These are phyloP conservation scores for Suillus subalutaceus DNA, from an alignment of 768 basidiomycete genomes.

Conservation along the genomic window DNA sequence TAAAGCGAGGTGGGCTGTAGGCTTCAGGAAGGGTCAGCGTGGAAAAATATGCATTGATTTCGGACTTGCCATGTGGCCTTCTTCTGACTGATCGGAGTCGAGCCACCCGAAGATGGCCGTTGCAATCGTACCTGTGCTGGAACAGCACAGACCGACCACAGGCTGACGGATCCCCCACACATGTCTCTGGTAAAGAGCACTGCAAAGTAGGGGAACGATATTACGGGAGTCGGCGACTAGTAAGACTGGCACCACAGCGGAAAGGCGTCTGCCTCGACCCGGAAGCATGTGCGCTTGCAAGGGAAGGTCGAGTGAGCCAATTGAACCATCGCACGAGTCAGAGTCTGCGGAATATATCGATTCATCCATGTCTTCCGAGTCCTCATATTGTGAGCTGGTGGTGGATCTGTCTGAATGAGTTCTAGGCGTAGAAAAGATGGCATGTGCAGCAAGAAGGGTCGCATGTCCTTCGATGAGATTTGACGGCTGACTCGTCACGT, in stretches of 20 bases:
- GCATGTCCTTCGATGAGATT: background rate
- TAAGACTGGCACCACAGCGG: slow-evolving; percentile 7
- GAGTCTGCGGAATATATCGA: background rate
- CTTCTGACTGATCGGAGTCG: too few species aligned
- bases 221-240: slow-evolving; percentile 7
- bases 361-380: background rate
- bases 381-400: background rate
- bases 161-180: slow-evolving; percentile 10
- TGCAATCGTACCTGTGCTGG: background rate
- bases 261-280: background rate
- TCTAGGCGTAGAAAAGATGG: background rate
- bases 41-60: too few species aligned
- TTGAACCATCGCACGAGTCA: background rate
- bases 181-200: slow-evolving; percentile 10
- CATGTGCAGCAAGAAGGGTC: background rate
- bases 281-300: background rate
- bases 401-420: background rate
- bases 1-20: background rate
- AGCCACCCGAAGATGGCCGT: background rate
- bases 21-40: background rate
- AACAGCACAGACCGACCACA: slow-evolving; percentile 9
- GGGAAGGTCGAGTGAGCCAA: background rate
- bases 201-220: slow-evolving; percentile 6
- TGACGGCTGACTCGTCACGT: background rate
- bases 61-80: too few species aligned